Evolutionary conservation across 2,329 filamentous ascomycete species (phyloP), one percentile per base, ranked within the genome.

Genomic region (Curvularia spicifera): DNA sequence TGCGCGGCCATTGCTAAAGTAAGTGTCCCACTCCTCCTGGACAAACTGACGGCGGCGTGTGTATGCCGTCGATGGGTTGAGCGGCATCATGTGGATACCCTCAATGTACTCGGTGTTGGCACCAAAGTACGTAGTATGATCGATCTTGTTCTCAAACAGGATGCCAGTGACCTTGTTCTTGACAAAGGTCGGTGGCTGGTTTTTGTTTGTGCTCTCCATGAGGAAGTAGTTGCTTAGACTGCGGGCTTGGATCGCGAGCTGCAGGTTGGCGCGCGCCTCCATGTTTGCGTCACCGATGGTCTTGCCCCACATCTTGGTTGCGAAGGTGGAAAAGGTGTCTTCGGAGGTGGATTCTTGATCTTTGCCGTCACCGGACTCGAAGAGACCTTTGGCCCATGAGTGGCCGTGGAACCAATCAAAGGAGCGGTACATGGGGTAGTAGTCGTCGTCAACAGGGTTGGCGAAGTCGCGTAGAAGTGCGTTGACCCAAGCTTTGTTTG

Each of bases 341-440:
- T 99, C 95, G 0, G 92, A 97, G 46, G 91, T 92, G 13, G 91
- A 96, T 75, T 99, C 95, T 78, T 95, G 87, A 76, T 95, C 88
- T 78, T 93, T 94, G 67, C 91, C 91, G 73, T 95, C 91, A 59
- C 81, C 82, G 22, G 87, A 85, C 61, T 90, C 85, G 71, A 88
- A 92, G 10, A 95, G 80, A 1, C 91, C 91, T 55, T 92, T 93
- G 2, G 95, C 95, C 92, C 94, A 97, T 46, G 90, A 94, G 82
- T 98, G 95, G 1, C 95, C 95, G 70, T 73, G 89, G 76, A 89
- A 98, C 91, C 92, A 97, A 78, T 98, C 95, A 73, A 97, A 98
- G 51, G 67, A 63, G 35, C 76, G 73, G 12, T 70, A 94, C 70
- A 91, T 88, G 0, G 95, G 93, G 76, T 96, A 98, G 39, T 83